These are phyloP conservation scores for Aureobasidium sp. DNA, from an alignment of 2,329 filamentous ascomycete genomes.

Conservation along the genomic window DNA sequence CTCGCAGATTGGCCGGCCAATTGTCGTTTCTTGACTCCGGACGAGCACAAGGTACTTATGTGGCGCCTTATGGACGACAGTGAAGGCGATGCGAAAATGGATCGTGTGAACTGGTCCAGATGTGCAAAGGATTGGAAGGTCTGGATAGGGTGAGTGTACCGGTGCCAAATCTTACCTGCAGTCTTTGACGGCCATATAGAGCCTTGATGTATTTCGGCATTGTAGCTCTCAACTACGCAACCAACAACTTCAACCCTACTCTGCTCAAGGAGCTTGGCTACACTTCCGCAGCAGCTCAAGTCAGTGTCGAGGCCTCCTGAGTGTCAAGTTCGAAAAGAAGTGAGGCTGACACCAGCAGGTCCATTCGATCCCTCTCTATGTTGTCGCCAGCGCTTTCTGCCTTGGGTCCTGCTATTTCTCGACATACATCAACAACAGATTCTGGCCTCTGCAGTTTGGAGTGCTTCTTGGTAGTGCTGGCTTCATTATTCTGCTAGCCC, in stretches of 20 bases:
- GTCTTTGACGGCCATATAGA: neutral
- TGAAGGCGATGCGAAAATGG: conserved; percentile 44
- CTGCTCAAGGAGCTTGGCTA: conserved; percentile 39
- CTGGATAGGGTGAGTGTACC: conserved; percentile 10
- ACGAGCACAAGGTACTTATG: conserved; percentile 40
- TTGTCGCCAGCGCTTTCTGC: conserved; percentile 35
- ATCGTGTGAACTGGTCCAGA: conserved; percentile 39
- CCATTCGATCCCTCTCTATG: conserved; percentile 34
- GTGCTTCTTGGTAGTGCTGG: conserved; percentile 46
- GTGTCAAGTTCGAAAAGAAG: neutral
- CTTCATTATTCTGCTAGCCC: conserved; percentile 50
- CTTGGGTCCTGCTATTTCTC: conserved; percentile 41
- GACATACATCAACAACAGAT: conserved; percentile 47
- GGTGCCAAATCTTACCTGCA: neutral
- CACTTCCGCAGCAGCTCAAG: conserved; percentile 33
- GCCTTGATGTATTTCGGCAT: conserved; percentile 12
- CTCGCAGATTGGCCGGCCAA: conserved; percentile 40
- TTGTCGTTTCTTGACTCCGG: conserved; percentile 40
- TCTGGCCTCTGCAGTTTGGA: conserved; percentile 47
- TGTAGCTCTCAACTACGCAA: conserved; percentile 43
- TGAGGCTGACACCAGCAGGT: conserved; percentile 18
- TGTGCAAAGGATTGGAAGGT: conserved; percentile 15
- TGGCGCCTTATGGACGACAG: conserved; percentile 30
- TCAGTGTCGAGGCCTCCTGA: neutral
- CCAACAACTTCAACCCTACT: conserved; percentile 37